phyloP scores from a whole-genome alignment of 2,329 filamentous ascomycete genomes.

The Alternaria triticimaculans region DNA sequence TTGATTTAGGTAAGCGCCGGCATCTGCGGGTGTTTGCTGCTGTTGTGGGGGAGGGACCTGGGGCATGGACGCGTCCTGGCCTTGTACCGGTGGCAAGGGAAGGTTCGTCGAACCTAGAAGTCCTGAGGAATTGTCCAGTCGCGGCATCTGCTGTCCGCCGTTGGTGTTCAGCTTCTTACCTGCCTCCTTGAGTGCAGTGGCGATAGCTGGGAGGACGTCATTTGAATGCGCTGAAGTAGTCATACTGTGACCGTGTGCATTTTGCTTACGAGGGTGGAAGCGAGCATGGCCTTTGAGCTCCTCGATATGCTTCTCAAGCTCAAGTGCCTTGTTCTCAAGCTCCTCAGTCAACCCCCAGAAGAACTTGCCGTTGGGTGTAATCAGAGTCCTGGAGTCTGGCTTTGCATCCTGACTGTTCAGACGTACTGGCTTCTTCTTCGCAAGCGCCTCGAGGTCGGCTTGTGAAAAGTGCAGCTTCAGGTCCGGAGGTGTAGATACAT shows the following conservation, averaged over 20 bases:
- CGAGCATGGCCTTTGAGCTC: slow-evolving; percentile 35
- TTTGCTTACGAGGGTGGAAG: slow-evolving; percentile 40
- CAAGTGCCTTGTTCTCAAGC: slow-evolving; percentile 73
- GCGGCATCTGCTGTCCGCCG: slow-evolving; percentile 32
- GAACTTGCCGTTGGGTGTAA: slow-evolving; percentile 78
- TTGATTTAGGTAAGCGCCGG: slow-evolving; percentile 44
- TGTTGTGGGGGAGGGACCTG: slow-evolving; percentile 27
- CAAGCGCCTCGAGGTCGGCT: slow-evolving; percentile 55
- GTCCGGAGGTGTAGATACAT: slow-evolving; percentile 41
- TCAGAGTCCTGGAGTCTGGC: slow-evolving; percentile 65
- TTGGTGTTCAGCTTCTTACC: slow-evolving; percentile 42
- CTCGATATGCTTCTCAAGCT: slow-evolving; percentile 64
- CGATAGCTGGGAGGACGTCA: slow-evolving; percentile 45
- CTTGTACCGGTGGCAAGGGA: slow-evolving; percentile 32
- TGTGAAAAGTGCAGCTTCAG: slow-evolving; percentile 48
- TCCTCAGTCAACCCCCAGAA: slow-evolving; percentile 73
- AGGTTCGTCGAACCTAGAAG: slow-evolving; percentile 32
- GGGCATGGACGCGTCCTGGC: slow-evolving; percentile 21
- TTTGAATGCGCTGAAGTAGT: slow-evolving; percentile 28
- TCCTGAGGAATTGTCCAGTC: slow-evolving; percentile 30
- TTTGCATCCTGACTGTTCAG: slow-evolving; percentile 53
- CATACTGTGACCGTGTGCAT: slow-evolving; percentile 19
- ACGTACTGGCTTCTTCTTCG: slow-evolving; percentile 62
- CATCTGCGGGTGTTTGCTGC: slow-evolving; percentile 42
- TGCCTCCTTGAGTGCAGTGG: slow-evolving; percentile 45